These are phyloP conservation scores for Ganoderma lucidum DNA, from an alignment of 1,284 basidiomycete genomes.

Conservation along the genomic window DNA sequence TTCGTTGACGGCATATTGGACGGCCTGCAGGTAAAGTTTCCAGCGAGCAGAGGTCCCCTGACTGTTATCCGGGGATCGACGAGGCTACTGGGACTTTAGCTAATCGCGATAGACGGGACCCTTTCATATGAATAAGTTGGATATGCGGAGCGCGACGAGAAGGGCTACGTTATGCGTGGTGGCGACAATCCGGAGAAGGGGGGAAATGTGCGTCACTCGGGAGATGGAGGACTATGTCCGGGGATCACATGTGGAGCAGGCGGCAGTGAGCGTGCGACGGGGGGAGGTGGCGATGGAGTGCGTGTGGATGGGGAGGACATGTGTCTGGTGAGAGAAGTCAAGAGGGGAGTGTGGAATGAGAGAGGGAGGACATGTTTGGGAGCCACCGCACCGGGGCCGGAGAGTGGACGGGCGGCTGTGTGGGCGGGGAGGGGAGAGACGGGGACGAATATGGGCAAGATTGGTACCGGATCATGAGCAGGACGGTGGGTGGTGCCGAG, in stretches of 20 bases:
- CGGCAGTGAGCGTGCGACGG: not conserved
- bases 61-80: slow-evolving; percentile 25
- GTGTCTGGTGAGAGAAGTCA: not conserved
- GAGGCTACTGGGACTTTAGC: slow-evolving; percentile 11
- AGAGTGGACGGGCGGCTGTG: slow-evolving; percentile 1
- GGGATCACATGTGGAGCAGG: not conserved
- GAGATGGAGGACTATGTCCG: slow-evolving; percentile 8
- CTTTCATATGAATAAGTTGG: not conserved
- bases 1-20: slow-evolving; percentile 8
- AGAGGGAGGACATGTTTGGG: slow-evolving; percentile 4
- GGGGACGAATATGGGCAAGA: not conserved
- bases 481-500: not conserved
- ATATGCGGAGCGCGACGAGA: not conserved
- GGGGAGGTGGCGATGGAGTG: not conserved
- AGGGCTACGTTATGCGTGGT: not conserved
- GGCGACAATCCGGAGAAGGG: not conserved
- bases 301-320: not conserved
- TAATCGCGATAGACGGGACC: slow-evolving; percentile 6
- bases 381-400: not conserved
- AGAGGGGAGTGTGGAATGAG: not conserved
- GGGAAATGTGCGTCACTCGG: slow-evolving; percentile 2
- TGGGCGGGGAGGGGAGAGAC: not conserved
- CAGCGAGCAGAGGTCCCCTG: not conserved
- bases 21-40: not conserved
- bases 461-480: slow-evolving; percentile 8